These are phyloP conservation scores for Sordariomycetes sp. DNA, from an alignment of 2,329 filamentous ascomycete genomes.

Conservation along the genomic window DNA sequence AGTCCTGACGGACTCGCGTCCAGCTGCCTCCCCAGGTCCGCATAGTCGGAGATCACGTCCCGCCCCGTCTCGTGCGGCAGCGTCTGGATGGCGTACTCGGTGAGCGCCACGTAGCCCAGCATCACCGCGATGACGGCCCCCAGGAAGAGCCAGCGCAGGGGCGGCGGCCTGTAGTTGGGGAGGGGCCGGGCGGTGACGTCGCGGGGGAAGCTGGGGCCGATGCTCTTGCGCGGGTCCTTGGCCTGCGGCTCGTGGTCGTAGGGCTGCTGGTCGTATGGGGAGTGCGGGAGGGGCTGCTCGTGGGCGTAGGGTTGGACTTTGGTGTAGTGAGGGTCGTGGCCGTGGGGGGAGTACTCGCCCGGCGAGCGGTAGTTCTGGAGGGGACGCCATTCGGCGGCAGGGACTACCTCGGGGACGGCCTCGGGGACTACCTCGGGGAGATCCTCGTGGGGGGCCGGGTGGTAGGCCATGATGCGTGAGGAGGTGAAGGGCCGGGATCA, in stretches of 20 bases:
- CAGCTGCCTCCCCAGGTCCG: not conserved
- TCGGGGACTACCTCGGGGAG: not conserved
- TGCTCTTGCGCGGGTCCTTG: not conserved
- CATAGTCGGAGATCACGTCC: not conserved
- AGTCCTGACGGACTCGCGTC: not conserved
- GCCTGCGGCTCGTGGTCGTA: not conserved
- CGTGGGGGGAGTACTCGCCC: not conserved
- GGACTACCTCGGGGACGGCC: not conserved
- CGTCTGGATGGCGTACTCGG: not conserved
- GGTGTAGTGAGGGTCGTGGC: not conserved
- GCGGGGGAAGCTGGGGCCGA: not conserved
- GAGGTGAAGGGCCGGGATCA: too few relatives aligned
- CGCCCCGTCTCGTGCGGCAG: not conserved
- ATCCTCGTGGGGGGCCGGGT: conserved; percentile 1
- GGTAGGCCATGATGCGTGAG: not conserved
- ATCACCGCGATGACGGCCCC: not conserved
- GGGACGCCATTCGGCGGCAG: not conserved
- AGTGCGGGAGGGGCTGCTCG: too few relatives aligned
- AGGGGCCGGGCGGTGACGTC: not conserved
- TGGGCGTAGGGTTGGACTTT: too few relatives aligned
- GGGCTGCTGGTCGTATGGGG: too few relatives aligned
- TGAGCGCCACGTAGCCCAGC: conserved; percentile 1
- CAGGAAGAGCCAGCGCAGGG: not conserved
- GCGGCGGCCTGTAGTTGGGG: not conserved
- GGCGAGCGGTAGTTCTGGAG: not conserved